phyloP scores from a whole-genome alignment of 805 yeast species.

The Candida loeiensis region DNA sequence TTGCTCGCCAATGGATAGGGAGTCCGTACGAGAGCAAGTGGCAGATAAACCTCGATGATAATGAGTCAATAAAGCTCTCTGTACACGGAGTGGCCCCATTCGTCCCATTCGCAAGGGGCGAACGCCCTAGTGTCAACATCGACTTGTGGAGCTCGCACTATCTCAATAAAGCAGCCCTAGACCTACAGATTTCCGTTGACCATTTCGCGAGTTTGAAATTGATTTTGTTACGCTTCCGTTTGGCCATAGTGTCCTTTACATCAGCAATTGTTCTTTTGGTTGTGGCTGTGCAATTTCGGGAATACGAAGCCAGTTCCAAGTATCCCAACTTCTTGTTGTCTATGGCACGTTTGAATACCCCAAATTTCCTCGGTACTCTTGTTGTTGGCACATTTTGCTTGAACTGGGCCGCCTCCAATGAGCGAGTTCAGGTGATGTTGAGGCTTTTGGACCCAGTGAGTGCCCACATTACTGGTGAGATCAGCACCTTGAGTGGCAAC shows the following conservation, averaged over 20 bases:
- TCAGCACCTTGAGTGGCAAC: conserved; percentile 32
- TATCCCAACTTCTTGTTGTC: conserved; percentile 36
- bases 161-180: conserved; percentile 27
- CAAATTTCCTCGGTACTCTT: conserved; percentile 19
- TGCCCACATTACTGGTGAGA: conserved; percentile 42
- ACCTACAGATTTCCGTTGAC: conserved; percentile 47
- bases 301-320: conserved; percentile 19
- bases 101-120: conserved; percentile 49
- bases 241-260: conserved; percentile 70
- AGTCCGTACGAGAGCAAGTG: conserved; percentile 77
- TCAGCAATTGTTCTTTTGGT: conserved; percentile 53
- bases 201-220: conserved; percentile 59
- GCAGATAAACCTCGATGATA: conserved; percentile 52
- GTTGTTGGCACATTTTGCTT: conserved; percentile 29
- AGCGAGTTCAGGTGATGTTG: conserved; percentile 35
- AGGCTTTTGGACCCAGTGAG: conserved; percentile 53
- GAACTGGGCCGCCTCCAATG: conserved; percentile 35
- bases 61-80: conserved; percentile 21
- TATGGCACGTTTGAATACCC: conserved; percentile 25
- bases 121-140: conserved; percentile 21
- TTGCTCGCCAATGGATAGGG: conserved; percentile 62
- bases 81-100: conserved; percentile 70
- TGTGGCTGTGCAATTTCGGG: conserved; percentile 52
- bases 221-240: conserved; percentile 71
- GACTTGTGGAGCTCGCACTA: conserved; percentile 47